Conservation (phyloP, 2,329 filamentous ascomycete species). For the Atkinsonella texensis region DNA sequence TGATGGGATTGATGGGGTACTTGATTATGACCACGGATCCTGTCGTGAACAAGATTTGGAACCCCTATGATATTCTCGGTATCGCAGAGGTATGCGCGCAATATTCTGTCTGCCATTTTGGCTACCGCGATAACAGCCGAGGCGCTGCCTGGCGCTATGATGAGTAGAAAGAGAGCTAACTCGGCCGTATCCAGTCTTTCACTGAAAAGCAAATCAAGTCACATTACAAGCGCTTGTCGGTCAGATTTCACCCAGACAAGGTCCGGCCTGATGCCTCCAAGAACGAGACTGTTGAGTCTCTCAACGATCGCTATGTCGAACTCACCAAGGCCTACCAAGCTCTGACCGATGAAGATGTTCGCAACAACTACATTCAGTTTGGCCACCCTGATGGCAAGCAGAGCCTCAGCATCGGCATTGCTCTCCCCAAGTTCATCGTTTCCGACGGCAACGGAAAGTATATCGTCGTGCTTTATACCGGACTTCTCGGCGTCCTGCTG, state of each 20-base stretch:
- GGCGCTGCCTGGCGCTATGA: neutral
- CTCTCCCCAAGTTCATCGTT: conserved; percentile 83
- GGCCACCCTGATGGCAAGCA: conserved; percentile 98
- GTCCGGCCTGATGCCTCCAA: conserved; percentile 68
- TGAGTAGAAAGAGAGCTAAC: conserved; percentile 16
- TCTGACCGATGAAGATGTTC: conserved; percentile 90
- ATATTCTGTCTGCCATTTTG: neutral
- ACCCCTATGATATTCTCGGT: conserved; percentile 90
- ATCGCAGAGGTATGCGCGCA: conserved; percentile 54
- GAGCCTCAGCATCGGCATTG: conserved; percentile 95
- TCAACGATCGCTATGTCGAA: conserved; percentile 87
- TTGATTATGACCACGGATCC: conserved; percentile 71
- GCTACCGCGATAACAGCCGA: neutral
- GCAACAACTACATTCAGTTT: conserved; percentile 93
- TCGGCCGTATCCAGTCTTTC: conserved; percentile 44
- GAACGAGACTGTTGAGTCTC: conserved; percentile 75
- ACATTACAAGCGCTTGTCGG: conserved; percentile 75
- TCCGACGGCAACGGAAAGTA: conserved; percentile 93
- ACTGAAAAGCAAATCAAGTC: conserved; percentile 86
- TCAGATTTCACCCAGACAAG: conserved; percentile 90
- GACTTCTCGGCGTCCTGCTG: conserved; percentile 76
- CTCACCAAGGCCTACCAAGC: conserved; percentile 97
- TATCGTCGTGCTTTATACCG: conserved; percentile 78
- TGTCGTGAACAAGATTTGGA: conserved; percentile 70
- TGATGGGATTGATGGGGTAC: conserved; percentile 87